Evolutionary conservation across 805 yeast genomes (phyloP).

Genomic region (Saccharomyces eubayanus): DNA sequence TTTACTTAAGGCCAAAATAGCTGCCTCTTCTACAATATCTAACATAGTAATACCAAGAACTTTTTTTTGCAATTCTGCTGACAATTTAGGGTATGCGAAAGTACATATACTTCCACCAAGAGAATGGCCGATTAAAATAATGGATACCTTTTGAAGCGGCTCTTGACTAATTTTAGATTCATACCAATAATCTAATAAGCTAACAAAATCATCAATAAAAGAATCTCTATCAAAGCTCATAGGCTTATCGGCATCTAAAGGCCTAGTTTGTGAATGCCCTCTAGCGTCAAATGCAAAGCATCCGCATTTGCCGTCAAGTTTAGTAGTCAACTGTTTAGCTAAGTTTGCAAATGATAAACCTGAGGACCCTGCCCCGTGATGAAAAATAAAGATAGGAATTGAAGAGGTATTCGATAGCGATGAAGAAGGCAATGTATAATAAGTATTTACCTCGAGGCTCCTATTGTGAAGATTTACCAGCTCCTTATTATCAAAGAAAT

Average conservation of each 20-base stretch:
- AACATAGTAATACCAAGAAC: conserved; percentile 67
- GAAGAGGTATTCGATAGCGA: conserved; percentile 14
- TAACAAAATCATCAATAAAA: conserved; percentile 50
- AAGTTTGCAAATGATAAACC: conserved; percentile 66
- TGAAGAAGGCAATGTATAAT: conserved; percentile 44
- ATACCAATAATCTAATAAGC: conserved; percentile 38
- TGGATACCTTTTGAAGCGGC: conserved; percentile 14
- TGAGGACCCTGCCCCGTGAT: conserved; percentile 95
- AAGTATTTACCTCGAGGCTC: conserved; percentile 40
- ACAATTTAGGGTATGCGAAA: conserved; percentile 33
- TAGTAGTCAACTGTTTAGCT: conserved; percentile 29
- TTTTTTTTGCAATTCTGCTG: conserved; percentile 13
- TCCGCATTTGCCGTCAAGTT: conserved; percentile 43
- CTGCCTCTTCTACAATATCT: conserved; percentile 93
- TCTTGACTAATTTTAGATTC: conserved; percentile 2
- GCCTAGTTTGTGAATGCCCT: conserved; percentile 65
- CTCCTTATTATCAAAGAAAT: conserved; percentile 18
- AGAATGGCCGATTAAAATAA: conserved; percentile 79
- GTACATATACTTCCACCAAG: conserved; percentile 85
- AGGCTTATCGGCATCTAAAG: conserved; percentile 19
- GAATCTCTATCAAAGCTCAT: conserved; percentile 39
- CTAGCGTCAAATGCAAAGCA: conserved; percentile 68
- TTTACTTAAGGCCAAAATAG: conserved; percentile 54
- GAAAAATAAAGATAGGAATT: conserved; percentile 59
- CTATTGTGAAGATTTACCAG: conserved; percentile 8